Evolutionary conservation across 331 rosid species (phyloP).

Genomic region (Quercus lobata): DNA sequence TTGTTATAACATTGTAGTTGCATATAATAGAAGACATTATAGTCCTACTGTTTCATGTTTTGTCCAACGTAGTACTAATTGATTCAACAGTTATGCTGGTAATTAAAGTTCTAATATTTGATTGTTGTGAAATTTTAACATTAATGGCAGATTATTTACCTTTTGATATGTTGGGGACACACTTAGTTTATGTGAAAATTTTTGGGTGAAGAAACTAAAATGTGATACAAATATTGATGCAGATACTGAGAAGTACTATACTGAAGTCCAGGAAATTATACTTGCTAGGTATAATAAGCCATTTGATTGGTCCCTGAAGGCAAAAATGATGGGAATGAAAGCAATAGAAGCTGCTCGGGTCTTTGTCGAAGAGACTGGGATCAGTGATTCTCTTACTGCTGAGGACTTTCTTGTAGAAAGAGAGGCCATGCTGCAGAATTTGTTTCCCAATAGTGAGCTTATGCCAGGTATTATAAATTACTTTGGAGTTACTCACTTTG

Average conservation of each 20-base stretch:
- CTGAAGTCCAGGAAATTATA: conserved; percentile 79
- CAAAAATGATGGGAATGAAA: conserved; percentile 93
- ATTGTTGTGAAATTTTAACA: neutral
- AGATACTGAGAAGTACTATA: conserved; percentile 87
- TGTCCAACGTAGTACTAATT: neutral
- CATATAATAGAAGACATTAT: too few relatives aligned
- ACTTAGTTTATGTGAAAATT: neutral
- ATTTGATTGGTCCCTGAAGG: conserved; percentile 86
- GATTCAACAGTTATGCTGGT: neutral
- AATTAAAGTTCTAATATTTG: neutral
- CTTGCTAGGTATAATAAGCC: conserved; percentile 76
- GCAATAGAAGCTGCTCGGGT: conserved; percentile 85
- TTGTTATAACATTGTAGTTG: too few relatives aligned
- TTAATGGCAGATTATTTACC: neutral
- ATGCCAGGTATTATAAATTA: conserved; percentile 62
- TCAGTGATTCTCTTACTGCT: conserved; percentile 59
- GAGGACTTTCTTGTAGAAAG: conserved; percentile 80
- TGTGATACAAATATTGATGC: conserved; percentile 19
- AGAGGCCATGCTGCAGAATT: conserved; percentile 56
- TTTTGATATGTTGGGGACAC: neutral
- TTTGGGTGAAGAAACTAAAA: neutral
- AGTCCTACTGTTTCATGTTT: too few relatives aligned
- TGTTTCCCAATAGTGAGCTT: conserved; percentile 77
- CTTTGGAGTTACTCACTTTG: neutral
- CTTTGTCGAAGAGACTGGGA: conserved; percentile 76